Conservation (phyloP, 768 basidiomycete species). For the Mycena alexandri region DNA sequence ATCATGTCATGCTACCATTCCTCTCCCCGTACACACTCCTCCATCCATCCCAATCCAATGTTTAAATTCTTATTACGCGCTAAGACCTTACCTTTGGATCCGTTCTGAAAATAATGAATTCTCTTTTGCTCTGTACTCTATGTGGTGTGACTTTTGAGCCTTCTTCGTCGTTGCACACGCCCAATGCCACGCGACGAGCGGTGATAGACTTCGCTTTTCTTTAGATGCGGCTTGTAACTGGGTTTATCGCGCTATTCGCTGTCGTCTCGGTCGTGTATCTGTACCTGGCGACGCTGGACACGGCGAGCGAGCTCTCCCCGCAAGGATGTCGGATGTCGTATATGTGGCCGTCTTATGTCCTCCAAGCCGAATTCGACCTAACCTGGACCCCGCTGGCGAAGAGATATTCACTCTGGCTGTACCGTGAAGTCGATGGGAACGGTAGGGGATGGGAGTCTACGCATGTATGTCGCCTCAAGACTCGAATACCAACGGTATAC, state of each 20-base stretch:
- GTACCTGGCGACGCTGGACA: conserved; percentile 59
- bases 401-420: conserved; percentile 90
- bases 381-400: conserved; percentile 78
- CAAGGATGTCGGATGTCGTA: conserved; percentile 97
- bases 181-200: conserved; percentile 1
- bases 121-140: conserved; percentile 2
- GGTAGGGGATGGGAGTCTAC: conserved; percentile 75
- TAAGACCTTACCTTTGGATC: conserved; percentile 17
- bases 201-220: conserved; percentile 14
- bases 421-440: conserved; percentile 71
- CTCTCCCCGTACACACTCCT: conserved; percentile 40
- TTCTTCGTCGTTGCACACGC: neutral
- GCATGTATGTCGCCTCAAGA: conserved; percentile 57
- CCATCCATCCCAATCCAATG: conserved; percentile 22
- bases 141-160: neutral
- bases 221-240: conserved; percentile 38
- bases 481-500: neutral
- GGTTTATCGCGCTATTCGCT: conserved; percentile 53
- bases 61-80: conserved; percentile 34
- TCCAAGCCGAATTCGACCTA: conserved; percentile 74
- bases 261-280: conserved; percentile 51
- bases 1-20: conserved; percentile 46
- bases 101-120: conserved; percentile 36
- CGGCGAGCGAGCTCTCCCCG: conserved; percentile 72
- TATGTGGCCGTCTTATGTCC: conserved; percentile 93